Evolutionary conservation across 306 rosid genomes (phyloP), one percentile per base, ranked within the genome.

Genomic region (Rosa persica): DNA sequence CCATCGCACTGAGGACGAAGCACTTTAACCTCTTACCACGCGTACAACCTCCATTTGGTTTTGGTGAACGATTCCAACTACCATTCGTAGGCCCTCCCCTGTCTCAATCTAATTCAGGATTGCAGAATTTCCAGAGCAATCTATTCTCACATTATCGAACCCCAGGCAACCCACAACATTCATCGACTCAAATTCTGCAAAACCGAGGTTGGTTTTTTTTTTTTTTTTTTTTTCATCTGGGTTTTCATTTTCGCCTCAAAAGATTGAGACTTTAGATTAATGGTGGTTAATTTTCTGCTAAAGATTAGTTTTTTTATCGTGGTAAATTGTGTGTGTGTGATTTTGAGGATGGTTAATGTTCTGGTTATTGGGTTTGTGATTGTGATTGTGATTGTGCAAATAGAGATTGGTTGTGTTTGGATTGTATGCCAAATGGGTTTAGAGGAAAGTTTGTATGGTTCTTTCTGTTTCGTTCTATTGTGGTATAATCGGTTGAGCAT

Each of bases 181-280:
- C 44, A 39, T 57, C 16, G 38, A 1, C n/a, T 70, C 44, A 20
- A 25, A 49, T 62, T 36, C 39, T 58, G n/a, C 58, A 23, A 77
- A 19, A 78, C 81, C 76, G 30, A 55, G 87, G 81, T 76, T 67
- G 73, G 79, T 76, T 80, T 76, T 80, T 60, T 22, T 27, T 67
- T 80, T 60, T 22, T 27, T 67, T 30, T 30, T 30, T 67, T 55
- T 34, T 61, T 57, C 66, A 19, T 25, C 12, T 64, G 60, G 38
- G 36, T 44, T 79, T 34, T 15, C 1, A 0, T 42, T 67, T 71
- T 40, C 48, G 10, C 20, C 8, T 19, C 72, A 0, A 22, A 65
- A 65, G 70, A 34, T 34, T 36, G 44, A 36, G 12, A 9, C 22
- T 65, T 65, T 65, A 38, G 79, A 5, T 48, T 51, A 22, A 42